phyloP scores from a whole-genome alignment of 371 early-diverging fungal species.

The Amoeboaphelidium protococcarum region DNA sequence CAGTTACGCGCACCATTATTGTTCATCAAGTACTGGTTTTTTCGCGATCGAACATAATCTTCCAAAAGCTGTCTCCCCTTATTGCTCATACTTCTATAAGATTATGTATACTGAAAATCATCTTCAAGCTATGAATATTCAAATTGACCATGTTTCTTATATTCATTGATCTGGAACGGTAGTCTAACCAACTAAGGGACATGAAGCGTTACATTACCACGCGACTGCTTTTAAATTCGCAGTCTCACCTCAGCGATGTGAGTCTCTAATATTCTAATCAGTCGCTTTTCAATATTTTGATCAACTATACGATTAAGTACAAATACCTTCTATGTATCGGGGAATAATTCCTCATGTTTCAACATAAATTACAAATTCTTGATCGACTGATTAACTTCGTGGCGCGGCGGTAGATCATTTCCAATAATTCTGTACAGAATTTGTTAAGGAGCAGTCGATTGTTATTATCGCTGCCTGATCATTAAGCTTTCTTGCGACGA shows the following conservation, averaged over 20 bases:
- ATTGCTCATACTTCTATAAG: too few relatives aligned
- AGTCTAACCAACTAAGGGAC: constrained; percentile 26
- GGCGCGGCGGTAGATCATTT: constrained; percentile 39
- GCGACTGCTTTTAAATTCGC: too few relatives aligned
- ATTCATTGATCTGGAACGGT: constrained; percentile 27
- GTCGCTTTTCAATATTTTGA: constrained; percentile 22
- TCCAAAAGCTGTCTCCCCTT: constrained; percentile 26
- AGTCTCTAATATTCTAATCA: constrained; percentile 25
- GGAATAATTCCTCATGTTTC: constrained; percentile 30
- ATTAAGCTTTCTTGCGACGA: too few relatives aligned
- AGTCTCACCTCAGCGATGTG: too few relatives aligned
- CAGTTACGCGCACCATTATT: constrained; percentile 40
- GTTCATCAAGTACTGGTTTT: constrained; percentile 43
- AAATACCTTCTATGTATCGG: constrained; percentile 29
- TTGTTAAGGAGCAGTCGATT: too few relatives aligned
- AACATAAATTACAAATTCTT: constrained; percentile 34
- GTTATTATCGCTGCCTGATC: too few relatives aligned
- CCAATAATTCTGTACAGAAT: constrained; percentile 37
- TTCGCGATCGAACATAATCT: constrained; percentile 35
- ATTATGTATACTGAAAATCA: constrained; percentile 24
- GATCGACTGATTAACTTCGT: constrained; percentile 32
- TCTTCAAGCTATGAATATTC: constrained; percentile 35
- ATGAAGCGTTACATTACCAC: too few relatives aligned
- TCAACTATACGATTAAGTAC: constrained; percentile 37
- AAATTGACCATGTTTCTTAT: constrained; percentile 33